Base-by-base conservation (phyloP, 2,329 filamentous ascomycete genomes). In the Chrysoporthe deuterocubensis region DNA sequence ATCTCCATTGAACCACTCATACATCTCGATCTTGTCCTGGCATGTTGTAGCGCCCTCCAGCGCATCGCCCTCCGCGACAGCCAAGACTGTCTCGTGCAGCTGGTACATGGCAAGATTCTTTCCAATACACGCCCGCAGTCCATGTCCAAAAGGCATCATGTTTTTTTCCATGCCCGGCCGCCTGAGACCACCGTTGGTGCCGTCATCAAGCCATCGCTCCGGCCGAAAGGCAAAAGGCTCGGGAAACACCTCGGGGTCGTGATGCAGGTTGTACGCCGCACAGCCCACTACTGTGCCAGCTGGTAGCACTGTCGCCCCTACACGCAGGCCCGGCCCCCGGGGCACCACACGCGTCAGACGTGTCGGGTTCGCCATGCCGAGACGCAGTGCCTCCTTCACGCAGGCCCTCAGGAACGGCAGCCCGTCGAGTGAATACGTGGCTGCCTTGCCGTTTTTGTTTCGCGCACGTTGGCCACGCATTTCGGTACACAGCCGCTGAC, bases 251-350 rank as follows among this genome's bases (percentile, higher is more conserved):
- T 21, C 21, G 11, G 70, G 62, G 40, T 74, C 66, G 44, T 73
- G 71, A 50, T 74, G 72, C 70, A 92, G 84, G 1, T 89, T 82
- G 78, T 91, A 92, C 73, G 89, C 86, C 13, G 90, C 86, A 4
- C 37, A 14, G 3, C 89, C 90, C 62, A 90, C 84, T 63, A 90
- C 83, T 32, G 83, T 87, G 59, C 89, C 89, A 2, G 80, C 83
- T 1, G 86, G 87, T 14, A 90, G 75, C 50, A 84, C 77, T 71
- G 84, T 85, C 73, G 87, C 84, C 3, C 13, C 32, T 70, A 90
- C 79, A 14, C 78, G n/a, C 56, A 63, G 16, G 18, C 57, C 43
- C 0, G 48, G 11, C 6, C 54, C 56, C 1, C n/a, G 16, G 3
- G 65, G 65, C 16, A 69, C 65, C 1, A 67, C n/a, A 0, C 72